A percentile compares a stretch with the other conserved stretches of the same genome.
Conservation (phyloP, 2,329 filamentous ascomycete genomes). For the Cladobotryum mycophilum region DNA sequence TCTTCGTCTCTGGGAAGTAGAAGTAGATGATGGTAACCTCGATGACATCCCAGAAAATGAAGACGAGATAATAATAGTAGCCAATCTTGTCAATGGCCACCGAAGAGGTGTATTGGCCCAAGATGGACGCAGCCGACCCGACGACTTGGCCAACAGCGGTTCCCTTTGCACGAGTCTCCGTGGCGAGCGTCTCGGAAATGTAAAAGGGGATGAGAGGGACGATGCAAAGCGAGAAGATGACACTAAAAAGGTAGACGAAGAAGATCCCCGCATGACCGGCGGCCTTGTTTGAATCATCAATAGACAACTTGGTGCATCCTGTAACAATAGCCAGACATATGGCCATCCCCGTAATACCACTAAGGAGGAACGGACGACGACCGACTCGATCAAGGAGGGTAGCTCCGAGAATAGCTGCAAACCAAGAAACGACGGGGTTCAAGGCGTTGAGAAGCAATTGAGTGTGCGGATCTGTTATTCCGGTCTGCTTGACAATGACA, state of each 20-base stretch:
- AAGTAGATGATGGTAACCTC: conserved; percentile 29
- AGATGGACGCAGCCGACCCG: conserved; percentile 8
- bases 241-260: conserved; percentile 51
- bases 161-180: conserved; percentile 17
- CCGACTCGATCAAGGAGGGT: conserved; percentile 50
- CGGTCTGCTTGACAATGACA: conserved; percentile 42
- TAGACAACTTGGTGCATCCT: conserved; percentile 35
- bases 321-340: conserved; percentile 48
- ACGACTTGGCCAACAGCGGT: conserved; percentile 6
- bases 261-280: conserved; percentile 55
- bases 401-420: conserved; percentile 47
- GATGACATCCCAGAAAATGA: conserved; percentile 23
- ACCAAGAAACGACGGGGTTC: conserved; percentile 47
- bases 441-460: conserved; percentile 46
- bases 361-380: conserved; percentile 48
- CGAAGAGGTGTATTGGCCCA: conserved; percentile 8
- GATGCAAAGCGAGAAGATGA: conserved; percentile 25
- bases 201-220: conserved; percentile 15
- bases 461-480: conserved; percentile 42
- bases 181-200: conserved; percentile 15
- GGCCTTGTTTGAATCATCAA: conserved; percentile 39
- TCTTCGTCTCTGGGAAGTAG: conserved; percentile 26
- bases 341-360: conserved; percentile 14
- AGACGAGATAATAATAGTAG: conserved; percentile 34
- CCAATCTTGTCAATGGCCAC: conserved; percentile 18